These are phyloP conservation scores for Hymenotorrendiella dingleyae DNA, from an alignment of 2,329 filamentous ascomycete genomes.

Conservation along the genomic window DNA sequence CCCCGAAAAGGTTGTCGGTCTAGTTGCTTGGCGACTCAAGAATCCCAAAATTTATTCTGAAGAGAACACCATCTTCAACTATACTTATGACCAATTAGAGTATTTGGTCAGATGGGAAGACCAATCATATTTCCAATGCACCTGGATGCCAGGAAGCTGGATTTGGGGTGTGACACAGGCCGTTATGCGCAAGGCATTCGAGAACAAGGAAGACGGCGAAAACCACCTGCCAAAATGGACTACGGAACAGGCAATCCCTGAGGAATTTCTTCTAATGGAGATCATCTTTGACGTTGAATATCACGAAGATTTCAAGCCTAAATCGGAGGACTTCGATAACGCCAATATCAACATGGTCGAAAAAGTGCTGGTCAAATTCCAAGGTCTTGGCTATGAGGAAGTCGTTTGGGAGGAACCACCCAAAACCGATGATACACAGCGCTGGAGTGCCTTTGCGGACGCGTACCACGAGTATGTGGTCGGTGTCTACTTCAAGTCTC, in stretches of 20 bases:
- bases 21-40: slow-evolving; percentile 83
- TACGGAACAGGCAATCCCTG: slow-evolving; percentile 73
- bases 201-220: slow-evolving; percentile 58
- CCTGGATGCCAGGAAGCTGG: slow-evolving; percentile 89
- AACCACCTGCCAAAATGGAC: slow-evolving; percentile 61
- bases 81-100: slow-evolving; percentile 76
- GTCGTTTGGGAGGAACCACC: slow-evolving; percentile 86
- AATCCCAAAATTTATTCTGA: slow-evolving; percentile 49
- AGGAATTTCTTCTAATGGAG: slow-evolving; percentile 79
- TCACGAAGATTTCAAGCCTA: slow-evolving; percentile 43
- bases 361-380: slow-evolving; percentile 80
- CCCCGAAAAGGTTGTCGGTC: slow-evolving; percentile 61
- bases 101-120: slow-evolving; percentile 87
- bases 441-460: slow-evolving; percentile 72
- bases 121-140: slow-evolving; percentile 73
- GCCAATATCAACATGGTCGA: slow-evolving; percentile 66
- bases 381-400: slow-evolving; percentile 86
- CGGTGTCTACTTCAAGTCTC: slow-evolving; percentile 62
- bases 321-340: slow-evolving; percentile 63
- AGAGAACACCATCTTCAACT: slow-evolving; percentile 45
- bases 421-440: slow-evolving; percentile 49
- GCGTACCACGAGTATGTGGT: slow-evolving; percentile 85
- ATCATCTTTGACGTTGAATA: slow-evolving; percentile 82
- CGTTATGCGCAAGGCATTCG: slow-evolving; percentile 68
- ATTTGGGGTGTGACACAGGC: slow-evolving; percentile 63